A percentile compares a stretch with the other conserved stretches of the same genome.
Conservation (phyloP, 2,329 filamentous ascomycete genomes). For the Xylaria sp. region DNA sequence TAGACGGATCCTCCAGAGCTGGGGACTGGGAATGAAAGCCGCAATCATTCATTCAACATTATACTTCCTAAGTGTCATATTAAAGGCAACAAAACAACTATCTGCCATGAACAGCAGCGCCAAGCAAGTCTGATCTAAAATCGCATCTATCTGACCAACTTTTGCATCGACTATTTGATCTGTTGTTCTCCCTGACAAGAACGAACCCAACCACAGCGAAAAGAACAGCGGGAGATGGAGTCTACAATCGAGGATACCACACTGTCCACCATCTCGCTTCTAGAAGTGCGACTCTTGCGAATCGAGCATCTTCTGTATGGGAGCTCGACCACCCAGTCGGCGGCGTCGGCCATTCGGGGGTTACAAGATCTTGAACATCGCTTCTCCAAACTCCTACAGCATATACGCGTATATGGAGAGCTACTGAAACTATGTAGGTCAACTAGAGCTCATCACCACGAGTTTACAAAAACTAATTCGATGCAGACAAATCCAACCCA, state of each 20-base stretch:
- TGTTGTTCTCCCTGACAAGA: background rate
- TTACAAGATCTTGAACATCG: slow-evolving; percentile 65
- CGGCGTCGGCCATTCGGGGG: slow-evolving; percentile 56
- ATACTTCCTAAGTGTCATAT: background rate
- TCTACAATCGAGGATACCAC: slow-evolving; percentile 62
- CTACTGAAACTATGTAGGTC: slow-evolving; percentile 69
- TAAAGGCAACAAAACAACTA: background rate
- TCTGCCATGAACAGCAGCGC: background rate
- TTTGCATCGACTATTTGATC: background rate
- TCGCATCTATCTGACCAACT: background rate
- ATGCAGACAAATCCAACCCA: slow-evolving; percentile 63
- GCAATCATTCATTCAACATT: background rate
- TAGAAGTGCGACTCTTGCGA: slow-evolving; percentile 68
- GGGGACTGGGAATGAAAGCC: slow-evolving; percentile 7
- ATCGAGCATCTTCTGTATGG: slow-evolving; percentile 70
- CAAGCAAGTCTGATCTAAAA: background rate
- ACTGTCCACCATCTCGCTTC: slow-evolving; percentile 64
- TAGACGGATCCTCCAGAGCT: slow-evolving; percentile 2
- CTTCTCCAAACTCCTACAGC: slow-evolving; percentile 61
- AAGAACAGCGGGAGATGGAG: slow-evolving; percentile 40
- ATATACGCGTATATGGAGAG: slow-evolving; percentile 67
- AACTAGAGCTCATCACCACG: background rate
- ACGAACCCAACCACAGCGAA: background rate
- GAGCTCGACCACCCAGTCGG: slow-evolving; percentile 51
- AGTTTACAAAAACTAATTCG: slow-evolving; percentile 21